Evolutionary conservation across 1,284 basidiomycete species (phyloP), one percentile per base, ranked within the genome.

Genomic region (Ganoderma meredithae): DNA sequence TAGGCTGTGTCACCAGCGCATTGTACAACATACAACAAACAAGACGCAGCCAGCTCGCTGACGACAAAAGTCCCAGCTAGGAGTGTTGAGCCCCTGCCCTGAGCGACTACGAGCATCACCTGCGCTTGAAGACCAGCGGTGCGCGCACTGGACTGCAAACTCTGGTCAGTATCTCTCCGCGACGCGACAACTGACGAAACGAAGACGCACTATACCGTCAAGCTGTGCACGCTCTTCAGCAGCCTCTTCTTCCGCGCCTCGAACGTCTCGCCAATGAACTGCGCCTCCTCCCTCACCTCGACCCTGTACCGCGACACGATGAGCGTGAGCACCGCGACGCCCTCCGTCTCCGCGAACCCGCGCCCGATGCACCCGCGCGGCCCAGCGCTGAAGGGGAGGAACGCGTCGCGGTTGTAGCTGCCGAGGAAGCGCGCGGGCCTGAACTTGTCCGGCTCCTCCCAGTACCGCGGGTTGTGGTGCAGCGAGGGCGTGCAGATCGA

Each of bases 381-480:
- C 13, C 79, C 77, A 10, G 71, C 75, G 63, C 74, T 75, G 77
- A 85, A 86, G 6, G 83, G 81, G 13, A 83, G 63, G 74, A 84
- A 83, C 31, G 81, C 81, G 69, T 83, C 80, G 41, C 78, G 75
- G 60, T 77, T 78, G 77, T 78, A 81, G 63, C 79, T 75, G 19
- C 77, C 78, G 10, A 84, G 72, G 74, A 83, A 84, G 39, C 84
- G 79, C 40, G 75, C 74, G 2, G 84, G 84, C 62, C 78, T 78
- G 76, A 82, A 86, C 3, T 75, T 71, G 25, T 78, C 62, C 2
- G 83, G 81, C 31, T 84, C 80, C 7, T 76, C 66, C 83, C 84
- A 85, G 73, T 81, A 81, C 17, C 72, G 78, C 60, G 81, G 76
- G 63, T 79, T 82, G 71, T 80, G 76, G 64, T 88, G 87, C 59